Base-by-base conservation (phyloP, 768 basidiomycete genomes). In the Trametes maxima region DNA sequence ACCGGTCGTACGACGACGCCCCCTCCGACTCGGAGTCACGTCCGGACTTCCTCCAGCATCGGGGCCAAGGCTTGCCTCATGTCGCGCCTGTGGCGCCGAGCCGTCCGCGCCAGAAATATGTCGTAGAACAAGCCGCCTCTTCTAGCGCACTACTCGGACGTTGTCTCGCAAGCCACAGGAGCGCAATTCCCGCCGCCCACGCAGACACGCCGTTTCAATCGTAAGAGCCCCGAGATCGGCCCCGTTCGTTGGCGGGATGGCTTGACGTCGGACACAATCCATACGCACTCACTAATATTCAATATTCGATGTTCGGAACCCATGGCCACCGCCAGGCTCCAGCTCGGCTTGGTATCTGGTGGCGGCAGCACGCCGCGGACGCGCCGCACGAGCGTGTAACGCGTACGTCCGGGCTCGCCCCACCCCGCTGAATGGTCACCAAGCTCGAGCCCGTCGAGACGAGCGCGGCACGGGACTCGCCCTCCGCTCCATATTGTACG, bases 121-220 rank as follows among this genome's bases (percentile, higher is more conserved):
- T 50, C 48, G 48, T 51, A 43, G 57, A 58, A 58, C 39, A n/a
- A 40, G 57, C n/a, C 47, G 40, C 25, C 17, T n/a, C 57, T 58
- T 58, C 57, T 58, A 58, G 48, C 44, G 35, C 53, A 21, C 43
- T 33, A 46, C 28, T 21, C n/a, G 17, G 19, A 56, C 45, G 21
- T 35, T 47, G 47, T 46, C 45, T 37, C 21, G 35, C 46, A 35
- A 11, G 5, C 36, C 35, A 37, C 8, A 21, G 16, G 19, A 39
- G n/a, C 25, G n/a, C 49, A n/a, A 13, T 3, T n/a, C n/a, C 40
- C 40, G 40, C 12, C 40, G 40, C n/a, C 40, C 40, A 42, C n/a
- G 40, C 14, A 42, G 3, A 33, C 28, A 33, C 28, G 40, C n/a
- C 40, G 40, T 42, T 11, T 5, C 40, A 42, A n/a, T 42, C n/a